These are phyloP conservation scores for Neurospora sp. DNA, from an alignment of 2,329 filamentous ascomycete species.

Conservation along the genomic window DNA sequence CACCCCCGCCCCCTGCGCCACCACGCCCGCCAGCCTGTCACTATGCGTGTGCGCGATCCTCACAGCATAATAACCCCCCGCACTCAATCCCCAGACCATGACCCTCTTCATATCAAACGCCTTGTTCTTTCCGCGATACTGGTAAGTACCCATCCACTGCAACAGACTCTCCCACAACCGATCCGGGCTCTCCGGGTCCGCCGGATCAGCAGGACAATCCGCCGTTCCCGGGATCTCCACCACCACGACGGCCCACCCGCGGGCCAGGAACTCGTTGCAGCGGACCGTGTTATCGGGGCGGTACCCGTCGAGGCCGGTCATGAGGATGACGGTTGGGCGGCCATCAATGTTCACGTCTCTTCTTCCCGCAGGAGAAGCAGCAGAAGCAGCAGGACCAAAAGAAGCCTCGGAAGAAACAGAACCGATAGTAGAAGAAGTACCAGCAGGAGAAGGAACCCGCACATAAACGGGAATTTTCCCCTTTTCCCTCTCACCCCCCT, in stretches of 20 bases:
- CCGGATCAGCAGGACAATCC: constrained; percentile 54
- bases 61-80: constrained; percentile 59
- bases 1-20: constrained; percentile 54
- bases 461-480: background rate
- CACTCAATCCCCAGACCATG: constrained; percentile 54
- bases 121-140: constrained; percentile 20
- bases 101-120: constrained; percentile 47
- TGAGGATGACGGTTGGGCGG: constrained; percentile 41
- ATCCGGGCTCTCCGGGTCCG: constrained; percentile 49
- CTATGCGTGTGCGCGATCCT: constrained; percentile 59
- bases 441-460: background rate
- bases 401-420: too few relatives aligned
- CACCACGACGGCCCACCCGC: constrained; percentile 52
- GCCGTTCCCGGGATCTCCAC: constrained; percentile 58
- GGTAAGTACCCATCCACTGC: constrained; percentile 40
- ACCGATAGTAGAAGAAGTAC: background rate
- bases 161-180: constrained; percentile 53
- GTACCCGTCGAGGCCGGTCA: constrained; percentile 55
- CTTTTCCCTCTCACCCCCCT: too few relatives aligned
- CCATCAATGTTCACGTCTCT: background rate
- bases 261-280: constrained; percentile 48
- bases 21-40: constrained; percentile 38
- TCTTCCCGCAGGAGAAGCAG: too few relatives aligned
- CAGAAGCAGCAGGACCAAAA: too few relatives aligned
- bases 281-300: constrained; percentile 52